Conservation (phyloP, 805 yeast species). For the Yamadazyma ubonensis region DNA sequence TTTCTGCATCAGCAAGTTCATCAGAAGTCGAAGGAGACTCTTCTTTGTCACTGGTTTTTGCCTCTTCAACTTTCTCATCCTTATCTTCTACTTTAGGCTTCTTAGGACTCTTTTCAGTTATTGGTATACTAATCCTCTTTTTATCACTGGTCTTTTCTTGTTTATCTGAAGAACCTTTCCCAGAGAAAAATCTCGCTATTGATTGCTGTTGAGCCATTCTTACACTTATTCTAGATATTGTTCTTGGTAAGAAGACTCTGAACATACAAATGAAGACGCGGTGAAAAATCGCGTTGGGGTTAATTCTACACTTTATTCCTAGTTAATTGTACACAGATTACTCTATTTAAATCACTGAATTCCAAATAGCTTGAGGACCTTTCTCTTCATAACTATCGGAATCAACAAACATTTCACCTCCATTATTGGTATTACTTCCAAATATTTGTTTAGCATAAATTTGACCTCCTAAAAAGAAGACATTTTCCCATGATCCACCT, state of each 20-base stretch:
- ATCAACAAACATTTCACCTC: slow-evolving; percentile 62
- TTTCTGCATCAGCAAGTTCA: slow-evolving; percentile 3
- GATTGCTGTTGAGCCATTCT: slow-evolving; percentile 34
- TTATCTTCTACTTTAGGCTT: background rate
- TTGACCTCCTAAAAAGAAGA: slow-evolving; percentile 81
- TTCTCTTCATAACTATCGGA: slow-evolving; percentile 69
- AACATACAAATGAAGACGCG: slow-evolving; percentile 9
- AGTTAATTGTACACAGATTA: slow-evolving; percentile 6
- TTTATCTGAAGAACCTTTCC: slow-evolving; percentile 6
- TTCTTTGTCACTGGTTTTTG: background rate
- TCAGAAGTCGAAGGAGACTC: background rate
- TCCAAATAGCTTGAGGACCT: slow-evolving; percentile 88
- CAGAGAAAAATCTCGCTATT: slow-evolving; percentile 31
- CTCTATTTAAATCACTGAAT: slow-evolving; percentile 26
- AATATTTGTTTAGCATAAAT: slow-evolving; percentile 85
- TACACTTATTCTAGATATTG: background rate
- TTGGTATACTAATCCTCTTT: background rate
- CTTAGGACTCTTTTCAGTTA: slow-evolving; percentile 6
- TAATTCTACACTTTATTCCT: no score
- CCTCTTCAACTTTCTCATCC: background rate
- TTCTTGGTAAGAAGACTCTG: slow-evolving; percentile 1
- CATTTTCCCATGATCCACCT: slow-evolving; percentile 67
- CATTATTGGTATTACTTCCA: slow-evolving; percentile 53
- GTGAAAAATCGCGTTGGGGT: no score
- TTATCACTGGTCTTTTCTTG: background rate